Percentiles rank a stretch among this genome's conserved stretches.
These are phyloP conservation scores for Anisodus acutangulus DNA, from an alignment of 257 asterid genomes.

Conservation along the genomic window DNA sequence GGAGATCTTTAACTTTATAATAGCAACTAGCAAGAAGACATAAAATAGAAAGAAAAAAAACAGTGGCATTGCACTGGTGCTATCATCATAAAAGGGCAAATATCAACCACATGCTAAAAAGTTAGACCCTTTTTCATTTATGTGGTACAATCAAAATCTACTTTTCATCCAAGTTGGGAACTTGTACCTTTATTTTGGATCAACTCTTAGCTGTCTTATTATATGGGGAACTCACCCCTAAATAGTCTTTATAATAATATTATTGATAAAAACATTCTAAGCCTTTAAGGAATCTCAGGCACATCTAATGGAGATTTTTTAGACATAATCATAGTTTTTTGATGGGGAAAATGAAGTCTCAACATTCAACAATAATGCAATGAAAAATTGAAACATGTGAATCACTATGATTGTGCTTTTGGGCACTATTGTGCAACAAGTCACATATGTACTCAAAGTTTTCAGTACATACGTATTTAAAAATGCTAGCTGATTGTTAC, in stretches of 20 bases:
- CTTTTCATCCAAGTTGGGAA: constrained; percentile 31
- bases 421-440: constrained; percentile 26
- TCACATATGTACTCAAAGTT: neutral
- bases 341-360: constrained; percentile 10
- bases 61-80: constrained; percentile 28
- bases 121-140: constrained; percentile 2
- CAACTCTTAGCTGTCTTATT: constrained; percentile 34
- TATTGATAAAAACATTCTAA: neutral
- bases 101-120: constrained; percentile 53
- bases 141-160: constrained; percentile 34
- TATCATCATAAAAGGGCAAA: constrained; percentile 40
- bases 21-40: constrained; percentile 34
- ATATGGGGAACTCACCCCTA: neutral
- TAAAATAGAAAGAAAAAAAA: constrained; percentile 26
- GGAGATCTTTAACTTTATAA: constrained; percentile 29
- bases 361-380: neutral
- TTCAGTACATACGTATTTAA: neutral
- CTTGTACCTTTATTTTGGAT: constrained; percentile 16
- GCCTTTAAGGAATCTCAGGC: neutral
- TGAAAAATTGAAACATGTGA: constrained; percentile 20
- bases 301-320: neutral
- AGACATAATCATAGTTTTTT: constrained; percentile 18
- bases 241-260: neutral
- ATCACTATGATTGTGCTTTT: constrained; percentile 26
- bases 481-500: neutral